A percentile compares a stretch with the other conserved stretches of the same genome.
Conservation (phyloP, 768 basidiomycete genomes). For the Lactifluus subvellereus region DNA sequence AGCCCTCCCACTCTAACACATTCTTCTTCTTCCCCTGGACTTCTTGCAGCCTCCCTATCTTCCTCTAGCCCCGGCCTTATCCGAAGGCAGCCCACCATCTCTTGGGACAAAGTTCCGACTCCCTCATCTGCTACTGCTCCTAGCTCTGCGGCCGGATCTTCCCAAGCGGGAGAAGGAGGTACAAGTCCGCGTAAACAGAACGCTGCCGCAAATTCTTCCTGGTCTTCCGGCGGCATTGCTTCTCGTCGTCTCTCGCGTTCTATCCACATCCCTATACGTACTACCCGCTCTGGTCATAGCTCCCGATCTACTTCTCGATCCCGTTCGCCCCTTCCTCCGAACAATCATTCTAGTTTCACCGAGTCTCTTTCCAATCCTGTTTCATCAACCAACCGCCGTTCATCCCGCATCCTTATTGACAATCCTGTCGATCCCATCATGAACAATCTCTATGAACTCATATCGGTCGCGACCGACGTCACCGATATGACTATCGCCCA, state of each 20-base stretch:
- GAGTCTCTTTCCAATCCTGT: slow-evolving; percentile 35
- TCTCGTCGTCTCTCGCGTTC: slow-evolving; percentile 82
- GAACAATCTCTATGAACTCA: slow-evolving; percentile 85
- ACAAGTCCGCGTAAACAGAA: slow-evolving; percentile 59
- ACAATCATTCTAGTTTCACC: slow-evolving; percentile 60
- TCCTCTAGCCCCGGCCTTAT: slow-evolving; percentile 65
- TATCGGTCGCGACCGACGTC: slow-evolving; percentile 89
- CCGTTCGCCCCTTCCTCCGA: slow-evolving; percentile 81
- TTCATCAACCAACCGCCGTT: slow-evolving; percentile 52
- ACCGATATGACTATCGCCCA: slow-evolving; percentile 83
- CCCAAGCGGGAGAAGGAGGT: slow-evolving; percentile 39
- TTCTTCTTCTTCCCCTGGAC: slow-evolving; percentile 48
- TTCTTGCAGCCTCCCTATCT: slow-evolving; percentile 60
- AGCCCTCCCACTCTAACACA: slow-evolving; percentile 44
- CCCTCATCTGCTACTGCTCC: slow-evolving; percentile 51
- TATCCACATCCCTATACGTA: slow-evolving; percentile 66
- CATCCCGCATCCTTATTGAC: slow-evolving; percentile 78
- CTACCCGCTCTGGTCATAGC: slow-evolving; percentile 67
- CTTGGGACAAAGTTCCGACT: slow-evolving; percentile 52
- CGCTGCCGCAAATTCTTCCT: slow-evolving; percentile 27
- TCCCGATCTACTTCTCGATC: slow-evolving; percentile 95
- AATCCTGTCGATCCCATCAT: slow-evolving; percentile 88
- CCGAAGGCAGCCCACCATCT: slow-evolving; percentile 58
- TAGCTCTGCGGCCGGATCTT: slow-evolving; percentile 42
- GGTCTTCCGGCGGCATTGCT: slow-evolving; percentile 35